Percentiles rank a stretch among this genome's conserved stretches.
These are phyloP conservation scores for Russula ochroleuca DNA, from an alignment of 768 basidiomycete species.

Conservation along the genomic window DNA sequence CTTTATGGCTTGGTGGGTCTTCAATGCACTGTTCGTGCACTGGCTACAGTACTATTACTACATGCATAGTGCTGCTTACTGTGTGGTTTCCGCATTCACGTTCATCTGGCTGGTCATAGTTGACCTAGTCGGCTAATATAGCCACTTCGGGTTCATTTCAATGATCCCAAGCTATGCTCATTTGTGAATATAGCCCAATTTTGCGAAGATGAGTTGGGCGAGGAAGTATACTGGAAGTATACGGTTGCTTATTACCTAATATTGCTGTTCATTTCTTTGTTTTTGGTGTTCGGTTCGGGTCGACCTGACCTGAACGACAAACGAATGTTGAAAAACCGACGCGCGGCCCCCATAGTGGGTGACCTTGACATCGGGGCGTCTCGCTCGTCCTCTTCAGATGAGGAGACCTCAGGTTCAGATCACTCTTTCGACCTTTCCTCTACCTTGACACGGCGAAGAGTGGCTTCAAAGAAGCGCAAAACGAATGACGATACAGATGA, in stretches of 20 bases:
- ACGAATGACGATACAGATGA: constrained; percentile 42
- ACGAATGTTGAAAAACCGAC: constrained; percentile 7
- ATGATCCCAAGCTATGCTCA: neutral
- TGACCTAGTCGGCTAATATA: neutral
- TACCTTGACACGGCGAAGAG: constrained; percentile 40
- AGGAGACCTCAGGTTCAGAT: constrained; percentile 29
- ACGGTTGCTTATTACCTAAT: neutral
- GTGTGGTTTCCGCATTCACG: neutral
- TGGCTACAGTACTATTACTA: neutral
- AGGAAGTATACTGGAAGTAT: no score
- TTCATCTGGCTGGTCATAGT: neutral
- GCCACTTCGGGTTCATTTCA: neutral
- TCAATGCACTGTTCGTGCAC: neutral
- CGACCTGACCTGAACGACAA: neutral
- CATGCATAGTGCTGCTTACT: neutral
- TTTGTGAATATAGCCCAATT: no score
- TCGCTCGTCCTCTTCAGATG: constrained; percentile 16
- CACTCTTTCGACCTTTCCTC: constrained; percentile 61
- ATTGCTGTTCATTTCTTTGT: neutral
- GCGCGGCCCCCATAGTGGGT: neutral
- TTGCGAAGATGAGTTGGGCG: neutral
- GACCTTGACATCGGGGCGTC: constrained; percentile 1
- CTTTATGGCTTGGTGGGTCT: neutral
- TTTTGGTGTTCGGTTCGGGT: neutral
- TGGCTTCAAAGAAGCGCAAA: neutral